phyloP scores from a whole-genome alignment of 2,329 filamentous ascomycete genomes.

The Onygenales sp. region DNA sequence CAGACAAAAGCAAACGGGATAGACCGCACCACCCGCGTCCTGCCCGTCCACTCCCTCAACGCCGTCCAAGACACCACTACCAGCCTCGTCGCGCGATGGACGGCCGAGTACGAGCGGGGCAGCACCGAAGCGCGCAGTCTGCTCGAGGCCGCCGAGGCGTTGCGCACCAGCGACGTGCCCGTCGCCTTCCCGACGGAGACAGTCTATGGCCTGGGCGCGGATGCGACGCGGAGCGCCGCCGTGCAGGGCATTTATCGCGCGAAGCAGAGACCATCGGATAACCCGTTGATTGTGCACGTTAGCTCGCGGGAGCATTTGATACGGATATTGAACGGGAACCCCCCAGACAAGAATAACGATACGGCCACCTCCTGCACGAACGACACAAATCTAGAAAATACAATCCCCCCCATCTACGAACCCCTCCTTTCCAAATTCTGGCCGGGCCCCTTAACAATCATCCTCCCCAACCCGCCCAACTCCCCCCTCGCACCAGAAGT shows the following conservation, averaged over 20 bases:
- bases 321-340: constrained; percentile 40
- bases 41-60: constrained; percentile 30
- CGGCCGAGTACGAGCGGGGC: constrained; percentile 22
- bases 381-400: constrained; percentile 3
- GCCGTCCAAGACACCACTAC: constrained; percentile 22
- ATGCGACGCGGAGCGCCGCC: constrained; percentile 74
- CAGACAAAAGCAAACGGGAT: not conserved
- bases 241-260: constrained; percentile 88
- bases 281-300: constrained; percentile 89
- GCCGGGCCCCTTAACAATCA: constrained; percentile 88
- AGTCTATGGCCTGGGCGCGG: constrained; percentile 92
- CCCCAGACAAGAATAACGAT: not conserved
- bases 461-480: constrained; percentile 64
- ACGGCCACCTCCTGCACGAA: not conserved
- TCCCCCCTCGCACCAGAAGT: constrained; percentile 80
- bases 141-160: constrained; percentile 54
- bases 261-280: constrained; percentile 85
- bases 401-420: constrained; percentile 65
- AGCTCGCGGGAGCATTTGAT: constrained; percentile 70
- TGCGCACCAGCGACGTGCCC: constrained; percentile 59
- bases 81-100: constrained; percentile 29
- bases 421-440: constrained; percentile 76
- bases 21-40: constrained; percentile 21
- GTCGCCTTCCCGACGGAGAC: constrained; percentile 97
- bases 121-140: constrained; percentile 45